Conservation (phyloP, 108 stramenopile species). For the Skeletonema potamos region DNA sequence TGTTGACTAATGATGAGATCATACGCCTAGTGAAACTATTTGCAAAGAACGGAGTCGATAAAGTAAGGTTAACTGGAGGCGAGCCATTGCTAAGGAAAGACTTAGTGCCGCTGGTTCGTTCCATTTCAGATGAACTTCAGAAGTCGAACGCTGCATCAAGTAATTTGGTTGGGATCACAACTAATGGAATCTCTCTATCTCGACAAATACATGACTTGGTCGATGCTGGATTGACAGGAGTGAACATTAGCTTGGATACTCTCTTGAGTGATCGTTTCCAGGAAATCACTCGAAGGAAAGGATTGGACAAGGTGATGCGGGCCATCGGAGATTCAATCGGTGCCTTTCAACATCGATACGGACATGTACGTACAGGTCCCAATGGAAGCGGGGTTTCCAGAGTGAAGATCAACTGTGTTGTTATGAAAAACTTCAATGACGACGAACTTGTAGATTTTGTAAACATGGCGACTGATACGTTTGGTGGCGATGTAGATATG, state of each 20-base stretch:
- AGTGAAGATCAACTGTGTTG: conserved; percentile 97
- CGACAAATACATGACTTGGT: conserved; percentile 69
- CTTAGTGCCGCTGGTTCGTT: conserved; percentile 65
- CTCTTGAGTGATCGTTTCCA: conserved; percentile 84
- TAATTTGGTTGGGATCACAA: conserved; percentile 88
- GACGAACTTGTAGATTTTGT: conserved; percentile 91
- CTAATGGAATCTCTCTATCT: conserved; percentile 91
- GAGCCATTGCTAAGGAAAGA: conserved; percentile 92
- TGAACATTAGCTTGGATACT: conserved; percentile 96
- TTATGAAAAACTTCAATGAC: conserved; percentile 91
- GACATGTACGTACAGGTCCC: conserved; percentile 30
- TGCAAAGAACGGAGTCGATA: conserved; percentile 78
- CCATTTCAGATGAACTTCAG: conserved; percentile 32
- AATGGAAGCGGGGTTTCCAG: conserved; percentile 33
- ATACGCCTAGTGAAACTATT: conserved; percentile 77
- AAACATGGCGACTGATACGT: conserved; percentile 54
- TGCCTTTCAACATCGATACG: conserved; percentile 28
- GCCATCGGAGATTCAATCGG: conserved; percentile 61
- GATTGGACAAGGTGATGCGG: conserved; percentile 64
- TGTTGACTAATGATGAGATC: conserved; percentile 88
- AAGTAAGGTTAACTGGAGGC: conserved; percentile 90
- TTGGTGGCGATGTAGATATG: conserved; percentile 73
- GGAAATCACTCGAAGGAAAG: conserved; percentile 86
- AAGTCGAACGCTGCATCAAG: conserved; percentile 28
- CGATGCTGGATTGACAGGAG: conserved; percentile 88